These are phyloP conservation scores for Plectosphaerella plurivora DNA, from an alignment of 2,329 filamentous ascomycete species.

Conservation along the genomic window DNA sequence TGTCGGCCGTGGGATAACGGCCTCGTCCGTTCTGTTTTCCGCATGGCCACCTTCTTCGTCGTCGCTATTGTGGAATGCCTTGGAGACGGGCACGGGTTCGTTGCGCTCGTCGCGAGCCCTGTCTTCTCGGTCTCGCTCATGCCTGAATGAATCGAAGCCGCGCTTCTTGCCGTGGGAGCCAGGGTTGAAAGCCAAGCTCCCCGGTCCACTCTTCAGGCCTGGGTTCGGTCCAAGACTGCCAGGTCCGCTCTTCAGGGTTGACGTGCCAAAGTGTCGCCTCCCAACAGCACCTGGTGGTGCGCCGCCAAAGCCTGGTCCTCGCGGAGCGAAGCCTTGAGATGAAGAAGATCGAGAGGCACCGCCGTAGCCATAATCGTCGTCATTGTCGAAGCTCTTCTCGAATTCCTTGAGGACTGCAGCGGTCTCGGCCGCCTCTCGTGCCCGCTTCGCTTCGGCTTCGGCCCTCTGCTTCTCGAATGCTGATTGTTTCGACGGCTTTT, in stretches of 20 bases:
- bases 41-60: constrained; percentile 45
- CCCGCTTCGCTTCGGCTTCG: constrained; percentile 83
- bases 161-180: constrained; percentile 49
- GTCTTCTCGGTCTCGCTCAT: constrained; percentile 24
- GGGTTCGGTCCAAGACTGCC: constrained; percentile 56
- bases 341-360: constrained; percentile 3
- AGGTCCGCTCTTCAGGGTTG: constrained; percentile 53
- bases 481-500: constrained; percentile 77
- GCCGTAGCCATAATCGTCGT: constrained; percentile 44
- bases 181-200: constrained; percentile 53
- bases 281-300: constrained; percentile 17
- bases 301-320: constrained; percentile 9
- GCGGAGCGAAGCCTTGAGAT: neutral
- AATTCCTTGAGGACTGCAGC: constrained; percentile 85
- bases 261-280: constrained; percentile 64
- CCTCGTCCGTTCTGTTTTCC: constrained; percentile 48
- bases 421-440: constrained; percentile 80
- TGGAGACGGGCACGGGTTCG: constrained; percentile 56
- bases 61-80: constrained; percentile 68
- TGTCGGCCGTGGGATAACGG: constrained; percentile 58
- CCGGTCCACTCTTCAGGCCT: constrained; percentile 55
- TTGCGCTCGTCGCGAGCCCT: constrained; percentile 34
- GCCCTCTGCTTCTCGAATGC: constrained; percentile 85
- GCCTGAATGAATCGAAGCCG: constrained; percentile 40
- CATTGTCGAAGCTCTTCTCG: constrained; percentile 70